Evolutionary conservation across 2,329 filamentous ascomycete genomes (phyloP).

Genomic region (Dothideomycetidae sp.): DNA sequence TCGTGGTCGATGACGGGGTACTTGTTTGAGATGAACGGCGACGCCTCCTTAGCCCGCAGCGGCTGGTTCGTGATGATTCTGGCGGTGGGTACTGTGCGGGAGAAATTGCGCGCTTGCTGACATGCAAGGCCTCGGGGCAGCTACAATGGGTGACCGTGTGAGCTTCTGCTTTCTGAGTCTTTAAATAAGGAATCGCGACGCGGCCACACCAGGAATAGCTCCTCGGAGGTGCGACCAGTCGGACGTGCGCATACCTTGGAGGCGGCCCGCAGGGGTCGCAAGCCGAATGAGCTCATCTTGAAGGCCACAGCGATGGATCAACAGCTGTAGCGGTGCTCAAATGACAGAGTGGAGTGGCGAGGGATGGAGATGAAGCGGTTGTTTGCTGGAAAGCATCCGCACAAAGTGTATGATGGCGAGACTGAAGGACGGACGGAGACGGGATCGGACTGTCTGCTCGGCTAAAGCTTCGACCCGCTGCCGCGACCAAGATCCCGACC

Average conservation of each 20-base stretch:
- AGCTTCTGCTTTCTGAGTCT: conserved; percentile 15
- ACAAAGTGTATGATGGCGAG: conserved; percentile 7
- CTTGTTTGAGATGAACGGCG: conserved; percentile 71
- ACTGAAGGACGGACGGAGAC: neutral
- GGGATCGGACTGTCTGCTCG: neutral
- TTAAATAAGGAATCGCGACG: too few species aligned
- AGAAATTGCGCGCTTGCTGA: conserved; percentile 56
- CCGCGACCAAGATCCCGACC: neutral
- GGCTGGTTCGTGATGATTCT: conserved; percentile 76
- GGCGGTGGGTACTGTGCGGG: conserved; percentile 68
- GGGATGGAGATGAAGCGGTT: neutral
- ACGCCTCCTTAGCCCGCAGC: conserved; percentile 84
- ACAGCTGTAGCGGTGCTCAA: neutral
- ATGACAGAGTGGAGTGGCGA: neutral
- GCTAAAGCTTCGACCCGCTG: too few species aligned
- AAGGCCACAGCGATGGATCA: neutral
- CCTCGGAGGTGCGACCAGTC: neutral
- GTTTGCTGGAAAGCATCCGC: neutral
- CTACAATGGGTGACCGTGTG: conserved; percentile 2
- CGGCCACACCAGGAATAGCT: too few species aligned
- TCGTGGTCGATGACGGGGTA: conserved; percentile 98
- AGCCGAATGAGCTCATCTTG: conserved; percentile 23
- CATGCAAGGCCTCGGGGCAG: conserved; percentile 21
- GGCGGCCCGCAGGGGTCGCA: conserved; percentile 22
- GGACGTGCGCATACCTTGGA: conserved; percentile 14